Base-by-base conservation (phyloP, 371 early-diverging fungal species). In the Mortierella sp. region DNA sequence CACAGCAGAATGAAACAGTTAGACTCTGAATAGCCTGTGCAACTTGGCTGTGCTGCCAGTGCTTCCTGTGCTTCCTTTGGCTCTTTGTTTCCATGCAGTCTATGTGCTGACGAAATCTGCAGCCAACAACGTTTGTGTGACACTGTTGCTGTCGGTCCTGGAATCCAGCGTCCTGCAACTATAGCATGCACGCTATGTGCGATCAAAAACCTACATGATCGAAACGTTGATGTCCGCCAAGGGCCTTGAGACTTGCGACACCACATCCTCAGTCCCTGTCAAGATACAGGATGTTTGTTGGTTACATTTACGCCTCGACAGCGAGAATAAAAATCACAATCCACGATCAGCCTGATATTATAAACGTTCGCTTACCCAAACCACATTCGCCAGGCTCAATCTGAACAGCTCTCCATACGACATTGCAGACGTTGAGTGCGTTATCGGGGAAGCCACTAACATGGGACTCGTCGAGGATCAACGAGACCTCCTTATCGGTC, bases 361-460 rank as follows among this genome's bases (percentile, higher is more conserved):
- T n/a, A n/a, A n/a, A 12, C 4, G 19, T 11, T n/a, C 14, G 37
- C 69, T 43, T 76, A 76, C 76, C 61, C 34, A 76, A 54, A 15
- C 76, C 76, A 39, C 57, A 69, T 58, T 76, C 76, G 51, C 76
- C 76, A 6, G 76, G 70, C 41, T 76, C 76, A 32, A 76, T 76
- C 34, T 69, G 69, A 11, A 76, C 65, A 19, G 76, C 76, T 21
- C 76, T 53, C 76, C 76, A 76, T 19, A 69, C 37, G 41, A 76
- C 70, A 47, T 51, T 56, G 51, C 65, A 76, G 19, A 69, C 58
- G 49, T 64, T 60, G 27, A 76, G 51, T 12, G 65, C 37, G 30
- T 64, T 56, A n/a, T 63, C 43, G 11, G 76, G 76, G 39, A 76
- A 76, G 8, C 57, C 76, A 24, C 52, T 11, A 44, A 76, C 28